Percentiles rank a stretch among this genome's conserved stretches.
Evolutionary conservation across 1,139 yeast genomes (phyloP).

Genomic region (Pichia cactophila): DNA sequence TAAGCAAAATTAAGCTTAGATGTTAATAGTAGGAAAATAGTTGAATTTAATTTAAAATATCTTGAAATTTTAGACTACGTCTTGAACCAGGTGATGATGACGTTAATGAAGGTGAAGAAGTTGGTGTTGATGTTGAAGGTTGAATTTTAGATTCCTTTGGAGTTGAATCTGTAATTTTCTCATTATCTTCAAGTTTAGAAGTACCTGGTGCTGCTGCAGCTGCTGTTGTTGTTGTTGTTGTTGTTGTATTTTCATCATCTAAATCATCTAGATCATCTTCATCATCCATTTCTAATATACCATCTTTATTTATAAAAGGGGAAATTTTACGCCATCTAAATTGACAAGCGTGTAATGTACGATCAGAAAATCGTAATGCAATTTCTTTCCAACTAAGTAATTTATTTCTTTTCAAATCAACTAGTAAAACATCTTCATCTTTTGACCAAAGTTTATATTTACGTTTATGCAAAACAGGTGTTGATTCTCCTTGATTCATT

Average conservation of each 20-base stretch:
- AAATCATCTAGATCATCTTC: background rate
- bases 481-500: background rate
- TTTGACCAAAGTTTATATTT: slow-evolving; percentile 17
- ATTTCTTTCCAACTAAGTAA: slow-evolving; percentile 15
- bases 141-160: background rate
- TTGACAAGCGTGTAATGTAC: slow-evolving; percentile 18
- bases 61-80: background rate
- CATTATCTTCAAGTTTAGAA: no score
- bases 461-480: slow-evolving; percentile 7
- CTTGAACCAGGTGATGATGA: background rate
- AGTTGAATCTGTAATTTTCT: background rate
- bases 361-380: slow-evolving; percentile 10
- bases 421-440: slow-evolving; percentile 12
- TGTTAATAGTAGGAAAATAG: no score
- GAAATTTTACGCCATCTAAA: slow-evolving; percentile 17
- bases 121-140: background rate
- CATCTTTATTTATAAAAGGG: slow-evolving; percentile 6
- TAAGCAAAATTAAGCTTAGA: no score
- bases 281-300: background rate
- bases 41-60: background rate
- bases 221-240: background rate
- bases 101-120: background rate
- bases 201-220: background rate
- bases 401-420: slow-evolving; percentile 10
- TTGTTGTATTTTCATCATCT: background rate